These are phyloP conservation scores for Dactylellina cionopaga DNA, from an alignment of 2,329 filamentous ascomycete species.

Conservation along the genomic window DNA sequence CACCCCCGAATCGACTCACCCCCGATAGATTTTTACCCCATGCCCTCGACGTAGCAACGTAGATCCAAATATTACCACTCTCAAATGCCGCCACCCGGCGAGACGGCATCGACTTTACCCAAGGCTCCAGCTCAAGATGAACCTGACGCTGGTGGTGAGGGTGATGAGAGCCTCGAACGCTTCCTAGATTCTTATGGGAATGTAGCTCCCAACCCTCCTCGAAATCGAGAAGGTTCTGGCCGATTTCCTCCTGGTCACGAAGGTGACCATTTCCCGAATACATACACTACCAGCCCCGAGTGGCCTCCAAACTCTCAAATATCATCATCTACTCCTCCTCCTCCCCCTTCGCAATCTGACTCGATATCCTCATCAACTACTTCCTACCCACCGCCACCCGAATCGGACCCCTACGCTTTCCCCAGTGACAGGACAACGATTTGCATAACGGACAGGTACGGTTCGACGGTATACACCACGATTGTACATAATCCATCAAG, in stretches of 20 bases:
- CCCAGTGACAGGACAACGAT: conserved; percentile 24
- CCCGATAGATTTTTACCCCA: no score
- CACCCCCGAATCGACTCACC: no score
- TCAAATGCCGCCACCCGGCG: conserved; percentile 43
- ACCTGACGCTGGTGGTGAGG: conserved; percentile 5
- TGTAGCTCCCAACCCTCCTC: conserved; percentile 5
- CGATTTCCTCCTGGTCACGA: background rate
- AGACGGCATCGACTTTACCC: conserved; percentile 3
- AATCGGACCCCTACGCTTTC: conserved; percentile 12
- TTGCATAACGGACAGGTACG: conserved; percentile 30
- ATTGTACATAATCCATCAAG: conserved; percentile 11
- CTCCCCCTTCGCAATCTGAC: conserved; percentile 6
- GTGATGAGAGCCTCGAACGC: conserved; percentile 39
- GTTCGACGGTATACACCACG: conserved; percentile 30
- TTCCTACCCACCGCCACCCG: background rate
- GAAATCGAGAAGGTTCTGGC: background rate
- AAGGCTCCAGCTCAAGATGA: conserved; percentile 34
- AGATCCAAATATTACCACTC: background rate
- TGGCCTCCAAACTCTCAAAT: conserved; percentile 21
- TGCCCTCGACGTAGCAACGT: no score
- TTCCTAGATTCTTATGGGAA: conserved; percentile 33
- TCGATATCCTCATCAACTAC: background rate
- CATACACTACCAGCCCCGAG: conserved; percentile 19
- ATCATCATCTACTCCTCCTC: background rate
- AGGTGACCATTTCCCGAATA: conserved; percentile 7